Percentiles rank a stretch among this genome's conserved stretches.
These are phyloP conservation scores for Leptographium lundbergii DNA, from an alignment of 2,329 filamentous ascomycete genomes.

Conservation along the genomic window DNA sequence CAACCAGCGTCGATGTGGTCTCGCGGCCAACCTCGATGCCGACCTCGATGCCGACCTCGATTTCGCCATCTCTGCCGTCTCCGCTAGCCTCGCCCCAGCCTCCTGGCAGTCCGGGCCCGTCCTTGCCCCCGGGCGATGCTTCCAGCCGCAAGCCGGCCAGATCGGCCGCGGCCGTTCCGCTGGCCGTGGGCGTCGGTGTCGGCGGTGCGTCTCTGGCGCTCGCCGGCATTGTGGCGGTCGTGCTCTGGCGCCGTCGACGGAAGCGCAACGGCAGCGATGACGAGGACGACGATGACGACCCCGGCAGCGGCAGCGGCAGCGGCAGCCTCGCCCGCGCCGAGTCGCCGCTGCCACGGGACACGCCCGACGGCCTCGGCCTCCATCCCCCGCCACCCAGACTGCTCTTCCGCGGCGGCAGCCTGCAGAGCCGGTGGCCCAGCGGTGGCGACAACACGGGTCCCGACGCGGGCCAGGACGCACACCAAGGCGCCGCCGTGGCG, in stretches of 20 bases:
- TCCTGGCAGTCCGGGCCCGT: too few relatives aligned
- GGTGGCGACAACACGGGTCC: neutral
- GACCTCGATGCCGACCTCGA: neutral
- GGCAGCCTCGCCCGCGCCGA: constrained; percentile 6
- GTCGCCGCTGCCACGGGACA: constrained; percentile 9
- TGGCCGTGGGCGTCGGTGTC: constrained; percentile 9
- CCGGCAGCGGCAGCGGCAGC: neutral
- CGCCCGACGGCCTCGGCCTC: constrained; percentile 5
- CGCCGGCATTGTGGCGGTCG: neutral
- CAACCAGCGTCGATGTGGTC: neutral
- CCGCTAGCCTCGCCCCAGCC: too few relatives aligned
- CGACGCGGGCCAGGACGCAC: neutral
- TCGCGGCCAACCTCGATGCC: neutral
- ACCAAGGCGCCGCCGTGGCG: neutral
- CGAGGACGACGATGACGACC: neutral
- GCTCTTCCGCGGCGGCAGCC: constrained; percentile 4
- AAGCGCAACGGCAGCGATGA: neutral
- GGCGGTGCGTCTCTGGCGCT: constrained; percentile 4
- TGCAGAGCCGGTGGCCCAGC: neutral
- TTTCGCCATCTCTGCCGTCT: too few relatives aligned
- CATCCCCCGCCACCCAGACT: neutral
- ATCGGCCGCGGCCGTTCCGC: neutral
- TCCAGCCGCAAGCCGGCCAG: neutral
- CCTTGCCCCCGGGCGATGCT: neutral
- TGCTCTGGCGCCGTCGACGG: constrained; percentile 6